These are phyloP conservation scores for Candida hispaniensis DNA, from an alignment of 805 yeast species.

Conservation along the genomic window DNA sequence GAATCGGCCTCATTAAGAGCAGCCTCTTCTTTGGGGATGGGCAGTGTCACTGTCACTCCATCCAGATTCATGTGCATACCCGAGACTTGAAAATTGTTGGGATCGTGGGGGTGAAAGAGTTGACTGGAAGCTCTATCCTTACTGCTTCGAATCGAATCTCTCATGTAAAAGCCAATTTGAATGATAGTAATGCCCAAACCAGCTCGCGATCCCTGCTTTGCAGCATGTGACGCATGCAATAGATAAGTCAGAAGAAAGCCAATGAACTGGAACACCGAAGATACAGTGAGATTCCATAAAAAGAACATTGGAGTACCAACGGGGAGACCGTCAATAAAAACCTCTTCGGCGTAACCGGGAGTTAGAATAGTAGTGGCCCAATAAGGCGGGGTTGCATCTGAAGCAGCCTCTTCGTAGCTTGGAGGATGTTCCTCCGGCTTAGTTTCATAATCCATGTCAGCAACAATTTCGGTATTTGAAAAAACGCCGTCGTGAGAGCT, in stretches of 20 bases:
- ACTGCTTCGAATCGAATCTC: conserved; percentile 23
- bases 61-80: conserved; percentile 19
- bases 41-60: conserved; percentile 19
- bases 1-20: conserved; percentile 6
- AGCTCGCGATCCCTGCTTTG: conserved; percentile 86
- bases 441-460: conserved; percentile 59
- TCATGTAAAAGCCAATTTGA: conserved; percentile 51
- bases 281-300: conserved; percentile 79
- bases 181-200: conserved; percentile 83
- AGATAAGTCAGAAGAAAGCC: conserved; percentile 87
- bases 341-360: conserved; percentile 70
- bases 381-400: conserved; percentile 90
- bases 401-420: conserved; percentile 88
- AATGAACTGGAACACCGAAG: conserved; percentile 85
- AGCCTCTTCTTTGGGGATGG: conserved; percentile 11
- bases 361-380: conserved; percentile 86
- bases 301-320: conserved; percentile 87
- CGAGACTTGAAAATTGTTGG: conserved; percentile 42
- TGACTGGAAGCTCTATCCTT: conserved; percentile 17
- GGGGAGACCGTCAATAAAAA: conserved; percentile 89
- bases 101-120: conserved; percentile 46
- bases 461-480: conserved; percentile 57
- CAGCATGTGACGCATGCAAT: conserved; percentile 93
- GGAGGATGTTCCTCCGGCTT: conserved; percentile 51
- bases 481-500: conserved; percentile 80